Evolutionary conservation across 148 eudicot genomes (phyloP).

Genomic region (Polygonum aviculare): DNA sequence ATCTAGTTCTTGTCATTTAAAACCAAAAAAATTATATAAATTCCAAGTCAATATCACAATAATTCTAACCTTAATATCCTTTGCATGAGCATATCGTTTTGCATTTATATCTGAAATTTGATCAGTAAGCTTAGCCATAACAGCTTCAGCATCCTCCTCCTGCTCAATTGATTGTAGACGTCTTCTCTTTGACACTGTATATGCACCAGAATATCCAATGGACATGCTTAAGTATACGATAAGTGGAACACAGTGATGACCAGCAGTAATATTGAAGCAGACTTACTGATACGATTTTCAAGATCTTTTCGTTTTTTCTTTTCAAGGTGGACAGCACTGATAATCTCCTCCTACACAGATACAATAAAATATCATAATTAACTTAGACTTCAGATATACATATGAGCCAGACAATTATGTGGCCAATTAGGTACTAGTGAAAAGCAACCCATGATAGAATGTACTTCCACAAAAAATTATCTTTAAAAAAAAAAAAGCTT

Average conservation of each 20-base stretch:
- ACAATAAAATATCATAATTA: conserved; percentile 1
- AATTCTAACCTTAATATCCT: conserved; percentile 50
- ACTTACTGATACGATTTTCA: conserved; percentile 64
- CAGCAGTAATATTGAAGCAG: conserved; percentile 10
- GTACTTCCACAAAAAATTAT: background rate
- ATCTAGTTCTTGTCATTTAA: background rate
- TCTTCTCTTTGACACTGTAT: conserved; percentile 45
- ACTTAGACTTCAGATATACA: background rate
- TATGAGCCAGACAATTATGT: background rate
- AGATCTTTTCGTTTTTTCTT: conserved; percentile 44
- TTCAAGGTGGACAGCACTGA: conserved; percentile 25
- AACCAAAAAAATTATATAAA: background rate
- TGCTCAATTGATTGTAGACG: conserved; percentile 36
- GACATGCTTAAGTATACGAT: background rate
- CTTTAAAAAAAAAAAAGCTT: background rate
- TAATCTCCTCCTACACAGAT: conserved; percentile 56
- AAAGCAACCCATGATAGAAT: background rate
- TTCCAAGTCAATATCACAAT: background rate
- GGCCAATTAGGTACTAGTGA: background rate
- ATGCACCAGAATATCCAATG: conserved; percentile 13
- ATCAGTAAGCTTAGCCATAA: conserved; percentile 45
- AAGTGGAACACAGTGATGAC: background rate
- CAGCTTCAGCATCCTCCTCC: conserved; percentile 52
- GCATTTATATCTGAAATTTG: conserved; percentile 39
- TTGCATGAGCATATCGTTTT: conserved; percentile 43